phyloP scores from a whole-genome alignment of 176 grass and related monocot genomes.

The Bolboschoenus planiculmis region DNA sequence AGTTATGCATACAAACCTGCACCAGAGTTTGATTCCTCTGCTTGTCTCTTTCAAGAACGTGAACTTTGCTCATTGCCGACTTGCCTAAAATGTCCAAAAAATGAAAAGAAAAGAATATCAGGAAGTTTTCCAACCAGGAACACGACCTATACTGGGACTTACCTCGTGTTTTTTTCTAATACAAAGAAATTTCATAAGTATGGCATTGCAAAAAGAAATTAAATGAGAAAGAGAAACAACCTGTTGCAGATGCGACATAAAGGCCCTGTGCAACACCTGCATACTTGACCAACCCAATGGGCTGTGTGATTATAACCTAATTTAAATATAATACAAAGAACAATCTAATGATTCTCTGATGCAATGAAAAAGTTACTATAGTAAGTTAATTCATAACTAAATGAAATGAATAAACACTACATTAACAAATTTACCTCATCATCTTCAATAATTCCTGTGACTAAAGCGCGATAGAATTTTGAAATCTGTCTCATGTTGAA shows the following conservation, averaged over 20 bases:
- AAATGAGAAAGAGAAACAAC: constrained; percentile 24
- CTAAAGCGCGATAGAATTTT: constrained; percentile 87
- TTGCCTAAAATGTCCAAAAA: constrained; percentile 57
- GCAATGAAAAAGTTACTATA: not conserved
- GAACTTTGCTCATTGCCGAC: constrained; percentile 72
- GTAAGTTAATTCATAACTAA: not conserved
- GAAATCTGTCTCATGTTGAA: constrained; percentile 53
- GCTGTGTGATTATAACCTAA: constrained; percentile 68
- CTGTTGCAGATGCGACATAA: constrained; percentile 73
- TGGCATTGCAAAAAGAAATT: not conserved
- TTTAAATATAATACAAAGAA: constrained; percentile 11
- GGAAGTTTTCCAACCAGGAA: not conserved
- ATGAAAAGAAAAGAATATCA: constrained; percentile 12
- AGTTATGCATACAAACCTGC: constrained; percentile 37
- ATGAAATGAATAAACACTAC: not conserved
- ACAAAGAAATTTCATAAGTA: not conserved
- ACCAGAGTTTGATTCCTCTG: constrained; percentile 61
- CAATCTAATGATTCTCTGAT: constrained; percentile 2
- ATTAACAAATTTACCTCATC: constrained; percentile 52
- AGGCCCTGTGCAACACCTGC: constrained; percentile 71
- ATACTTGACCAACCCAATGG: constrained; percentile 78
- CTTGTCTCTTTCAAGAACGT: constrained; percentile 59
- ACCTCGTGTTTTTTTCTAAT: not conserved
- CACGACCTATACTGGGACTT: not conserved
- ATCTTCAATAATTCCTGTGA: constrained; percentile 55